Evolutionary conservation across 75 land plant species (phyloP).

Genomic region (Larix kaempferi): DNA sequence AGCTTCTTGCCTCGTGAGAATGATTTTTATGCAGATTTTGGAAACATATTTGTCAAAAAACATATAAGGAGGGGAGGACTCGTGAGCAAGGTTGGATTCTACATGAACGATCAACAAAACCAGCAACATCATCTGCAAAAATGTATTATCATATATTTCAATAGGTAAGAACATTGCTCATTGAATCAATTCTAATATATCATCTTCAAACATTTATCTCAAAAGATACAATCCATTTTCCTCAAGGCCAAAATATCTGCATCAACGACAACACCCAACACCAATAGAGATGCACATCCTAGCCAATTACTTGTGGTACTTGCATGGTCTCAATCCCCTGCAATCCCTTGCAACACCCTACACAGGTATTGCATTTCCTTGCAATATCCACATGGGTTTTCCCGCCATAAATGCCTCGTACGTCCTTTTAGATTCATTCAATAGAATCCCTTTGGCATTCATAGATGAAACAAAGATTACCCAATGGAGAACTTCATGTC

Average conservation of each 20-base stretch:
- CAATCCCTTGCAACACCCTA: slow-evolving; percentile 62
- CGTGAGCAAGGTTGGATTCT: too few species aligned
- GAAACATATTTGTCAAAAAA: too few species aligned
- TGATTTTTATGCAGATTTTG: too few species aligned
- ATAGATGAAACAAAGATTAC: slow-evolving; percentile 86
- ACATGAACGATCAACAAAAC: too few species aligned
- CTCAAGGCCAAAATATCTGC: neutral
- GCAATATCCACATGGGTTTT: slow-evolving; percentile 38
- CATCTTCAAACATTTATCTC: slow-evolving; percentile 8
- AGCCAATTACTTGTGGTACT: slow-evolving; percentile 84
- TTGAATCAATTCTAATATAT: neutral
- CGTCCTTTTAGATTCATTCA: slow-evolving; percentile 55
- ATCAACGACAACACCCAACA: neutral
- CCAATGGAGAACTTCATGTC: slow-evolving; percentile 69
- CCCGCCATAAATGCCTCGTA: slow-evolving; percentile 74
- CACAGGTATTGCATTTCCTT: slow-evolving; percentile 73
- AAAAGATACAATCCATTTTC: neutral
- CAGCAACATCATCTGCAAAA: too few species aligned
- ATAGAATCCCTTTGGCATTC: slow-evolving; percentile 65
- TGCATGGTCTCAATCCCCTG: slow-evolving; percentile 64
- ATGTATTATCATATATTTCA: slow-evolving; percentile 2
- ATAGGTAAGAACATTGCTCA: slow-evolving; percentile 8
- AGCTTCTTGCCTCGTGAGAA: too few species aligned
- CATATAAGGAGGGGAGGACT: too few species aligned
- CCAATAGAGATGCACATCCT: neutral